A percentile compares a stretch with the other conserved stretches of the same genome.
Evolutionary conservation across 2,329 filamentous ascomycete genomes (phyloP).

Genomic region (Colletotrichum sp.): DNA sequence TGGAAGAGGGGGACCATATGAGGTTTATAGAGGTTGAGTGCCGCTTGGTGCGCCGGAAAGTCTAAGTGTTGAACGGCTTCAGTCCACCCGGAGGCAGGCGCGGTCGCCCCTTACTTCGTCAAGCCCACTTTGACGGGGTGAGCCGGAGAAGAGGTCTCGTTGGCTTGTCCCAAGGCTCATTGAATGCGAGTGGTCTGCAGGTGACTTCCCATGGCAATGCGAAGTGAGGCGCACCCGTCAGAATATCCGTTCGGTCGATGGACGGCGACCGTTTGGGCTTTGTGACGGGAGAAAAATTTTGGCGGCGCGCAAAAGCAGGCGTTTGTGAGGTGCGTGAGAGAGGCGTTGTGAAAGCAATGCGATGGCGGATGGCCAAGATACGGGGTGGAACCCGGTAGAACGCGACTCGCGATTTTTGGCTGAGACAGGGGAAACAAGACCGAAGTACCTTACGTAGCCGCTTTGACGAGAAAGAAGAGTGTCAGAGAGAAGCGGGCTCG

Average conservation of each 20-base stretch:
- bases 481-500: background rate
- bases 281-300: background rate
- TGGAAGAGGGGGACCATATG: slow-evolving; percentile 34
- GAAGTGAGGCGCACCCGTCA: background rate
- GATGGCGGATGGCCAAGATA: background rate
- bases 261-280: background rate
- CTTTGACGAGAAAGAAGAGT: background rate
- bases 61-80: background rate
- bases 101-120: slow-evolving; percentile 1
- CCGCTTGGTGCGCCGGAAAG: slow-evolving; percentile 5
- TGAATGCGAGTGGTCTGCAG: background rate
- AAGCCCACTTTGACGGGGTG: slow-evolving; percentile 15
- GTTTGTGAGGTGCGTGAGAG: background rate
- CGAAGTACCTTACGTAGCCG: background rate
- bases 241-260: background rate
- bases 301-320: background rate
- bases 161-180: background rate
- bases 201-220: background rate
- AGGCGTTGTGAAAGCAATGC: slow-evolving; percentile 6
- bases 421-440: background rate
- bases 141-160: background rate
- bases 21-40: slow-evolving; percentile 1
- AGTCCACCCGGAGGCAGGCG: background rate
- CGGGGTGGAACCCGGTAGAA: background rate
- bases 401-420: slow-evolving; percentile 15